phyloP scores from a whole-genome alignment of 352 stramenopile species.

The Globisporangium mamillatum region DNA sequence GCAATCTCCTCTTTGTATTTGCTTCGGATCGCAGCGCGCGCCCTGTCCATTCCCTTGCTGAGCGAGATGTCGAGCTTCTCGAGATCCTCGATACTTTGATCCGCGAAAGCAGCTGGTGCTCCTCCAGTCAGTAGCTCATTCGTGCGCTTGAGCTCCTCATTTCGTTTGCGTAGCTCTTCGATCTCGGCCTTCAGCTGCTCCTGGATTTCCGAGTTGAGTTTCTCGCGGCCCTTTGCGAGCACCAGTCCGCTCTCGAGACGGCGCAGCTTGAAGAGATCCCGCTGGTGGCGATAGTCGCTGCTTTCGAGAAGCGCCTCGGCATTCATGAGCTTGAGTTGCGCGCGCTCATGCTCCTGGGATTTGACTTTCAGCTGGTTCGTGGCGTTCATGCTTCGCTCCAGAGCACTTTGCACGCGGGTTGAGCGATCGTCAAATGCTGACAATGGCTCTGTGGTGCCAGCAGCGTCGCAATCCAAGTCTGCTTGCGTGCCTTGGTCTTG shows the following conservation, averaged over 20 bases:
- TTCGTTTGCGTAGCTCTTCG: conserved; percentile 24
- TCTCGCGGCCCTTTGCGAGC: conserved; percentile 31
- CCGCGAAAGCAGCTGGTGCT: conserved; percentile 18
- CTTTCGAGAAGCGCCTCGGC: conserved; percentile 22
- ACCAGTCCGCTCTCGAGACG: conserved; percentile 29
- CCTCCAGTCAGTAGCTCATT: conserved; percentile 24
- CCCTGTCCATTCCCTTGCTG: conserved; percentile 21
- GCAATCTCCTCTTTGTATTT: conserved; percentile 30
- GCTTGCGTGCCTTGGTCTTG: conserved; percentile 33
- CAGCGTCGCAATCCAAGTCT: conserved; percentile 12
- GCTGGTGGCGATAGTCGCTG: conserved; percentile 21
- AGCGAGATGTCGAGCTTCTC: conserved; percentile 42
- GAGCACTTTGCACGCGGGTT: conserved; percentile 24
- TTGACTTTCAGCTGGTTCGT: conserved; percentile 40
- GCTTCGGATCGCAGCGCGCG: conserved; percentile 26
- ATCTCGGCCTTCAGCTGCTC: conserved; percentile 26
- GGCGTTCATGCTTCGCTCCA: conserved; percentile 36
- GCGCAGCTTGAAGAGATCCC: conserved; percentile 23
- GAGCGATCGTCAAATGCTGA: not conserved
- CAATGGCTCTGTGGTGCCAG: not conserved
- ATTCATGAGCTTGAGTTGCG: conserved; percentile 27
- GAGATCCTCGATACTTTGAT: conserved; percentile 34
- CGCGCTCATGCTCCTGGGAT: conserved; percentile 38
- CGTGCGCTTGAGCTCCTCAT: conserved; percentile 21
- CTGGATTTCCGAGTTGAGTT: conserved; percentile 31